Conservation (phyloP, 106 monocot species). For the Apostasia shenzhenica region DNA sequence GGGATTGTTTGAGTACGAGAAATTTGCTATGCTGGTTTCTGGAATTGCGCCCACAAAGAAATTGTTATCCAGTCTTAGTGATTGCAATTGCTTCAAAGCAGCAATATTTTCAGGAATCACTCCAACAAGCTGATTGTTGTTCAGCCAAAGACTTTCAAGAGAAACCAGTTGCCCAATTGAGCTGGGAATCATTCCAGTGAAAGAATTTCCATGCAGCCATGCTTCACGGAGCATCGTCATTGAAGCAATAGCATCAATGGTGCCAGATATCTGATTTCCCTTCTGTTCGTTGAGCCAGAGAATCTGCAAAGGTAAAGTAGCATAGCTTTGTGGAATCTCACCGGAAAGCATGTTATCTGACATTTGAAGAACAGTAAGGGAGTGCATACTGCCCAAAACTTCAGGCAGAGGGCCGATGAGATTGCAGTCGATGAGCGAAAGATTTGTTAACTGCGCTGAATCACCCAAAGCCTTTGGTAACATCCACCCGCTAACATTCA, state of each 20-base stretch:
- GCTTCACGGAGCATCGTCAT: slow-evolving; percentile 30
- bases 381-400: slow-evolving; percentile 29
- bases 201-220: slow-evolving; percentile 73
- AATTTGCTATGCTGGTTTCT: slow-evolving; percentile 14
- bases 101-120: slow-evolving; percentile 34
- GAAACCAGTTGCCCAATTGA: slow-evolving; percentile 23
- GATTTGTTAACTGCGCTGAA: slow-evolving; percentile 26
- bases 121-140: slow-evolving; percentile 54
- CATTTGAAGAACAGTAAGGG: slow-evolving; percentile 21
- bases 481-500: slow-evolving; percentile 46
- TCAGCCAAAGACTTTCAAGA: slow-evolving; percentile 36
- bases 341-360: slow-evolving; percentile 54
- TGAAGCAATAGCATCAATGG: slow-evolving; percentile 40
- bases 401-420: slow-evolving; percentile 33
- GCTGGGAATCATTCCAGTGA: slow-evolving; percentile 48
- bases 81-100: slow-evolving; percentile 23
- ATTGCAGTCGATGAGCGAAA: slow-evolving; percentile 35
- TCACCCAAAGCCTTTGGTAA: slow-evolving; percentile 21
- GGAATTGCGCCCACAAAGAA: slow-evolving; percentile 45
- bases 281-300: slow-evolving; percentile 72
- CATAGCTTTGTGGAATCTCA: slow-evolving; percentile 29
- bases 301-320: slow-evolving; percentile 25
- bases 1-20: slow-evolving; percentile 22
- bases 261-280: slow-evolving; percentile 31
- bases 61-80: slow-evolving; percentile 43